These are phyloP conservation scores for Aspergillus bombycis DNA, from an alignment of 2,329 filamentous ascomycete genomes.

Conservation along the genomic window DNA sequence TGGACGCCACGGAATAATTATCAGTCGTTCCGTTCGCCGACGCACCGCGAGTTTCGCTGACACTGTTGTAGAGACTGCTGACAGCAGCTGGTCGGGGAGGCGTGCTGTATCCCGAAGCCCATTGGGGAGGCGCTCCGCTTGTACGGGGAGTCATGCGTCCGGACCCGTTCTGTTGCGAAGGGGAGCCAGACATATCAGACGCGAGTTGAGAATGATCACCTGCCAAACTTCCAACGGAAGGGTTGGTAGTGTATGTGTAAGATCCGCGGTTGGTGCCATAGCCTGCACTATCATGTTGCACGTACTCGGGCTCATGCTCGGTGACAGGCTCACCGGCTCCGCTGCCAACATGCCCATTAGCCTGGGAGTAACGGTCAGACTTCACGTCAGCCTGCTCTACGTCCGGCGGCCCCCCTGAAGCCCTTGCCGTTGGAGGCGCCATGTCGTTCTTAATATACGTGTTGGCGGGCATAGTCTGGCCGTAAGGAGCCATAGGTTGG, in stretches of 20 bases:
- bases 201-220: constrained; percentile 77
- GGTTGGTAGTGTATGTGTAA: constrained; percentile 74
- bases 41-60: constrained; percentile 74
- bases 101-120: constrained; percentile 74
- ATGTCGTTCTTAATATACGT: constrained; percentile 84
- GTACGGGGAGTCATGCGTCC: constrained; percentile 86
- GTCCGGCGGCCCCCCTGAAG: constrained; percentile 60
- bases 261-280: constrained; percentile 73
- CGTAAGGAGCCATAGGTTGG: constrained; percentile 70
- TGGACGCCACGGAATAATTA: constrained; percentile 69
- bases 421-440: constrained; percentile 73
- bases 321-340: constrained; percentile 67
- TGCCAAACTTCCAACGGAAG: constrained; percentile 66
- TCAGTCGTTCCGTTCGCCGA: constrained; percentile 69
- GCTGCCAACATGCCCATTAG: constrained; percentile 59
- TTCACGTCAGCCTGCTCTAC: constrained; percentile 69
- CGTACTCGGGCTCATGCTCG: constrained; percentile 76
- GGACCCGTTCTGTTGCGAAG: constrained; percentile 75
- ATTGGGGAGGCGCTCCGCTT: constrained; percentile 73
- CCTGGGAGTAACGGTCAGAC: constrained; percentile 66
- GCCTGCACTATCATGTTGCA: constrained; percentile 72
- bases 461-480: constrained; percentile 51
- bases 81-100: constrained; percentile 72
- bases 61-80: constrained; percentile 86
- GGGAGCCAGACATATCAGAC: constrained; percentile 81